These are phyloP conservation scores for Penicillium fuscoglaucum DNA, from an alignment of 2,329 filamentous ascomycete genomes.

Conservation along the genomic window DNA sequence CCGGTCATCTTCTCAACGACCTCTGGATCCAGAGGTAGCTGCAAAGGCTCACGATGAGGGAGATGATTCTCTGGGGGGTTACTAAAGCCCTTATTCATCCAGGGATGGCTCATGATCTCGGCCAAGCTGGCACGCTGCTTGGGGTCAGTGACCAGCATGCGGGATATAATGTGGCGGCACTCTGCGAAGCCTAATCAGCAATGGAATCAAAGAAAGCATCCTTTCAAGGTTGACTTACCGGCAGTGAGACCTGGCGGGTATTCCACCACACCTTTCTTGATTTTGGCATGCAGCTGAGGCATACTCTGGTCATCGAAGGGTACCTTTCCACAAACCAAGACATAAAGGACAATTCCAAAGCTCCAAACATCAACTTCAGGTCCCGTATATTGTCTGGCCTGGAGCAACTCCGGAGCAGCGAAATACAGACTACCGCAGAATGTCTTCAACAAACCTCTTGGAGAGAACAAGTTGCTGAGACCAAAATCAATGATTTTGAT, in stretches of 20 bases:
- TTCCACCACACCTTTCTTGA: constrained; percentile 94
- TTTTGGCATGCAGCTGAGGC: constrained; percentile 96
- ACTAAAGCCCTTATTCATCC: constrained; percentile 91
- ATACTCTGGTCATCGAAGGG: constrained; percentile 99
- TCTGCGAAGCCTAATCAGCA: constrained; percentile 59
- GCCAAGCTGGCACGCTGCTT: constrained; percentile 79
- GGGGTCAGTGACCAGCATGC: constrained; percentile 95
- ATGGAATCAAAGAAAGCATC: constrained; percentile 3
- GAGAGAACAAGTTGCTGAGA: constrained; percentile 91
- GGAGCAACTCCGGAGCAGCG: constrained; percentile 88
- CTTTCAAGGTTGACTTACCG: constrained; percentile 59
- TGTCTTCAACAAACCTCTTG: constrained; percentile 81
- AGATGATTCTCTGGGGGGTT: constrained; percentile 86
- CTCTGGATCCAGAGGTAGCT: constrained; percentile 76
- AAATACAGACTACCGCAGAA: constrained; percentile 98
- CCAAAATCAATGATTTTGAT: constrained; percentile 99
- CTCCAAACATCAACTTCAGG: constrained; percentile 99
- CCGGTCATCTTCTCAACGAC: constrained; percentile 94
- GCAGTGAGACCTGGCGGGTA: constrained; percentile 91
- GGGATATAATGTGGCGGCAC: constrained; percentile 86
- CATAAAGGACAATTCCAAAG: constrained; percentile 96
- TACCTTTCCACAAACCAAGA: constrained; percentile 94
- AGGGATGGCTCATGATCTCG: constrained; percentile 92
- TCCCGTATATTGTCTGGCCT: constrained; percentile 90
- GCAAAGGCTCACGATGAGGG: constrained; percentile 78